Conservation (phyloP, 768 basidiomycete species). For the Tricholoma furcatifolium region DNA sequence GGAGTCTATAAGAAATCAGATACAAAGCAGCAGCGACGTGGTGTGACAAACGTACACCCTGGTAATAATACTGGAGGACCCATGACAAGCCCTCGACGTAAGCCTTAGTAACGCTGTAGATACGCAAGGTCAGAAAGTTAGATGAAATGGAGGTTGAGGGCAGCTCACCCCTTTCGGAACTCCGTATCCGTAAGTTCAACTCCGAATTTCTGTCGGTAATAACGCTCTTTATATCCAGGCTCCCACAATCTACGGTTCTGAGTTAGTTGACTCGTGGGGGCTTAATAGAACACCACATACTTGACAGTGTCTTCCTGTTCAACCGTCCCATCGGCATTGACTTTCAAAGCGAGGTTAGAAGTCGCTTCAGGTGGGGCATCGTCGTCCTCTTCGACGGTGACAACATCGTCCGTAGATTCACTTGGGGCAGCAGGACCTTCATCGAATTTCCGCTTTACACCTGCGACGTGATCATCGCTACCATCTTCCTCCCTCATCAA, state of each 20-base stretch:
- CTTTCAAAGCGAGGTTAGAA: constrained; percentile 62
- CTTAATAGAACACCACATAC: constrained; percentile 44
- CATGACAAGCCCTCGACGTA: constrained; percentile 95
- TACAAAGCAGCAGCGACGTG: not conserved
- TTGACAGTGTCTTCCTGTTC: constrained; percentile 92
- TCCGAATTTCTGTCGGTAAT: constrained; percentile 92
- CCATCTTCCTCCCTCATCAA: constrained; percentile 18
- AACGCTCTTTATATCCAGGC: constrained; percentile 92
- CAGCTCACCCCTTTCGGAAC: constrained; percentile 69
- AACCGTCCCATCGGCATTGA: constrained; percentile 89
- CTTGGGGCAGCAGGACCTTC: constrained; percentile 41
- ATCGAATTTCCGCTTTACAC: constrained; percentile 48
- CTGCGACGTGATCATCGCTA: constrained; percentile 19
- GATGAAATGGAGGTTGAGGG: not conserved
- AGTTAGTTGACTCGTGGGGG: not conserved
- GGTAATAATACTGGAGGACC: constrained; percentile 98
- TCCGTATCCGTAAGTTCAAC: constrained; percentile 66
- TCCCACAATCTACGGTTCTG: constrained; percentile 76
- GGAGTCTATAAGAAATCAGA: constrained; percentile 53
- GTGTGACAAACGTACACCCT: constrained; percentile 64
- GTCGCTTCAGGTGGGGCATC: constrained; percentile 40
- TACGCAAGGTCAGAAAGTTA: not conserved
- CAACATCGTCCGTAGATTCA: constrained; percentile 41
- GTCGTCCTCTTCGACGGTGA: constrained; percentile 51
- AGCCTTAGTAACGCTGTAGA: constrained; percentile 64